A percentile compares a stretch with the other conserved stretches of the same genome.
Evolutionary conservation across 768 basidiomycete genomes (phyloP).

Genomic region (Mycena belliarum): DNA sequence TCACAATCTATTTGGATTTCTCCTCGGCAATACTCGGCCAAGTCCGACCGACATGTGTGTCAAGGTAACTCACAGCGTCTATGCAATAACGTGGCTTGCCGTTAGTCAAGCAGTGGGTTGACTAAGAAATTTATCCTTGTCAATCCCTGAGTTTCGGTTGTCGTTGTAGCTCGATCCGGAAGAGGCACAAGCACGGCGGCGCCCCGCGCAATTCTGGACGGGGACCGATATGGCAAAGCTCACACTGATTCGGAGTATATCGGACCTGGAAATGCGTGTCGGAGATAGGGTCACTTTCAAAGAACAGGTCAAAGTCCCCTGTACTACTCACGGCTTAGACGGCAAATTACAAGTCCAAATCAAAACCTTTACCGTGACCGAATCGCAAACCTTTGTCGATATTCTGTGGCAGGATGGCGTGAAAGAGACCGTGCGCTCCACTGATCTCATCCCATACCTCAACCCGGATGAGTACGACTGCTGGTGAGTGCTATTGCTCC

Average conservation of each 20-base stretch:
- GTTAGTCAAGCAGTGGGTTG: constrained; percentile 76
- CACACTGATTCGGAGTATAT: constrained; percentile 58
- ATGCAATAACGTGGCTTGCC: constrained; percentile 85
- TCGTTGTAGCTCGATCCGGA: constrained; percentile 56
- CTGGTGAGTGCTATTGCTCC: constrained; percentile 52
- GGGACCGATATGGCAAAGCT: constrained; percentile 65
- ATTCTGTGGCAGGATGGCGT: constrained; percentile 90
- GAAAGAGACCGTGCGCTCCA: constrained; percentile 59
- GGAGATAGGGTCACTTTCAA: constrained; percentile 73
- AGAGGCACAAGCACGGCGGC: constrained; percentile 54
- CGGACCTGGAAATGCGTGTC: constrained; percentile 67
- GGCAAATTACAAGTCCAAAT: constrained; percentile 47
- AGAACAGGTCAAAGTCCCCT: constrained; percentile 45
- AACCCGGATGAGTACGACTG: constrained; percentile 93
- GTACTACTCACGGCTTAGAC: constrained; percentile 62
- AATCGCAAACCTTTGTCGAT: constrained; percentile 68
- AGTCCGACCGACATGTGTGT: constrained; percentile 63
- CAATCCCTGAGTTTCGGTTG: constrained; percentile 4
- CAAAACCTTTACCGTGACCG: constrained; percentile 60
- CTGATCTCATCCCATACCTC: constrained; percentile 74
- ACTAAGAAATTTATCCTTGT: background rate
- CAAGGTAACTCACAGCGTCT: constrained; percentile 70
- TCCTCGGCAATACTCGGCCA: constrained; percentile 45
- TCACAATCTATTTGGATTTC: constrained; percentile 46
- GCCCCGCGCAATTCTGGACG: constrained; percentile 78